phyloP scores from a whole-genome alignment of 164 flowering plant genomes.

The Akebia trifoliata region DNA sequence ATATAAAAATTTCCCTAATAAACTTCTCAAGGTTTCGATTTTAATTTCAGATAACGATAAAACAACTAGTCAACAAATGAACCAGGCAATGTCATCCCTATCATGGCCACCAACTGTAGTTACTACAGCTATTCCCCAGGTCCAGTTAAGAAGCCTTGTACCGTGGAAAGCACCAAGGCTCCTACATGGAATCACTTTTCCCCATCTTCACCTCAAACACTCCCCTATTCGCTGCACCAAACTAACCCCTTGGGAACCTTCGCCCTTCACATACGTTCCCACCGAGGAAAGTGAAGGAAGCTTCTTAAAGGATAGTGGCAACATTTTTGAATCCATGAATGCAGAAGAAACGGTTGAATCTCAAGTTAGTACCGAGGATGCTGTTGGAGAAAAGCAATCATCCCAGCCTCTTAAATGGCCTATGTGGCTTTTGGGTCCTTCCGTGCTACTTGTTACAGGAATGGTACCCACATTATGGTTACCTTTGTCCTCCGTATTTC shows the following conservation, averaged over 20 bases:
- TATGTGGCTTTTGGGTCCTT: conserved; percentile 87
- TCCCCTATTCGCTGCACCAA: conserved; percentile 38
- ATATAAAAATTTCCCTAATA: too few species aligned
- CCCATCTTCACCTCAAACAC: conserved; percentile 17
- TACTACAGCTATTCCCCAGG: conserved; percentile 3
- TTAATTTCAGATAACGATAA: conserved; percentile 5
- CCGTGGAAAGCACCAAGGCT: conserved; percentile 18
- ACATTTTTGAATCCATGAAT: conserved; percentile 52
- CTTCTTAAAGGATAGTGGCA: conserved; percentile 27
- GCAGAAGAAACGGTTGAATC: conserved; percentile 31
- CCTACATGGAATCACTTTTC: conserved; percentile 9
- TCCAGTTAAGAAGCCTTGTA: conserved; percentile 10
- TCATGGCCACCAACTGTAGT: conserved; percentile 18
- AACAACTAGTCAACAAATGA: neutral
- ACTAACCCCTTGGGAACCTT: conserved; percentile 59
- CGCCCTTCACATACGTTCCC: conserved; percentile 53
- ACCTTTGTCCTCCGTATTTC: conserved; percentile 71
- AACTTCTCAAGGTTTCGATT: neutral
- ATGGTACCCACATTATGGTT: conserved; percentile 87
- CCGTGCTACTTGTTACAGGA: conserved; percentile 66
- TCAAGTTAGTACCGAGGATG: conserved; percentile 9
- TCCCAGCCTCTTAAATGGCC: conserved; percentile 64
- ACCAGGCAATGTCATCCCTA: conserved; percentile 29
- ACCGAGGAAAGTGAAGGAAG: conserved; percentile 17
- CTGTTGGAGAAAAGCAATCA: conserved; percentile 17